Evolutionary conservation across 2,329 filamentous ascomycete genomes (phyloP), one percentile per base, ranked within the genome.

Genomic region (Cylindrodendrum hubeiense): DNA sequence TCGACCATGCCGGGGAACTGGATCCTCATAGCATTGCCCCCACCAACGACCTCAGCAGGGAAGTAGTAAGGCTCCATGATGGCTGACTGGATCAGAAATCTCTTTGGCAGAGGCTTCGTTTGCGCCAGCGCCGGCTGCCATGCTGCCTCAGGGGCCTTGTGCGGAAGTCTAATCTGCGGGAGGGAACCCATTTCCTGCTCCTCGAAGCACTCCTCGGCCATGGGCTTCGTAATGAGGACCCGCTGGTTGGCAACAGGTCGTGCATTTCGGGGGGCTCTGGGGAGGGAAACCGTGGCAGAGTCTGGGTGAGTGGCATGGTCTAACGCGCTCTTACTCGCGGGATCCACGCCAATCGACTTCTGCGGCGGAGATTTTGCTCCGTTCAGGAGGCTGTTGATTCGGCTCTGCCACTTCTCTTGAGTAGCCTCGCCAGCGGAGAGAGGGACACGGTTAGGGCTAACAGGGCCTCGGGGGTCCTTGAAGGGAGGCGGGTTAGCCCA

Each of bases 201-300:
- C 75, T 93, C 92, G 69, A 95, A 95, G 69, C 93, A 93, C 66
- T 93, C 90, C 68, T 94, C 92, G 6, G 92, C 91, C 80, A 93
- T 91, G 51, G 89, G 89, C 74, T 91, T 92, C 4, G 89, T 89
- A 17, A 84, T 84, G 21, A 86, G 64, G 76, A 30, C 84, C 83
- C 51, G 81, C 81, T 59, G 82, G 50, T 82, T 82, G 28, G 78
- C 76, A 19, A 74, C 81, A 5, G 71, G 58, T 74, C 65, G 59
- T 61, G 56, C 55, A 17, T 60, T 56, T 50, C 66, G 37, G 12
- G 60, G 61, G 17, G 67, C 63, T 30, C 75, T 78, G 52, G 80
- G 93, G 8, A 95, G 82, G 13, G 91, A 93, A 3, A 96, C 92
- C 0, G 92, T 93, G 5, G 92, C 90, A 30, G 86, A 81, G 39